Conservation (phyloP, 1,284 basidiomycete species). For the Leccinum subrobustum region DNA sequence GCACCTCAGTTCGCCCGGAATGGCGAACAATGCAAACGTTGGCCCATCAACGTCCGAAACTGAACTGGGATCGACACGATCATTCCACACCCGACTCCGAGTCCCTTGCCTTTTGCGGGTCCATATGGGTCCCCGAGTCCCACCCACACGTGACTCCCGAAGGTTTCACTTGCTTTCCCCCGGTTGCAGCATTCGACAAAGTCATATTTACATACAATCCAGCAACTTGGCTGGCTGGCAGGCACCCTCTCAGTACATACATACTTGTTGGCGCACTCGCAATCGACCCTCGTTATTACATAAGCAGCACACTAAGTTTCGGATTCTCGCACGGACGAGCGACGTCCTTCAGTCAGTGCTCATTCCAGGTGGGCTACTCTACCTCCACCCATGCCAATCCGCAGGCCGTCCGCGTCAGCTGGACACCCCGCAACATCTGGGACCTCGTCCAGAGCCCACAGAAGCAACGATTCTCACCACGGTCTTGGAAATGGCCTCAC, state of each 20-base stretch:
- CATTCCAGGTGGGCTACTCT: conserved; percentile 14
- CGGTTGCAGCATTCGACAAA: neutral
- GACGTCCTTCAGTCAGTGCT: neutral
- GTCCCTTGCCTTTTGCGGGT: conserved; percentile 35
- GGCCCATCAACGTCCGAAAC: conserved; percentile 5
- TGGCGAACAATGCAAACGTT: conserved; percentile 29
- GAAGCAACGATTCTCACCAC: conserved; percentile 51
- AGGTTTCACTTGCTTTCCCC: neutral
- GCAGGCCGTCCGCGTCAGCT: conserved; percentile 48
- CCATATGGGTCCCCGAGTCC: conserved; percentile 34
- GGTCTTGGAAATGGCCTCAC: conserved; percentile 37
- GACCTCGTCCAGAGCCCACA: conserved; percentile 39
- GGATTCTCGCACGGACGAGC: conserved; percentile 25
- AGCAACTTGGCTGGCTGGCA: neutral
- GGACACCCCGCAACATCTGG: conserved; percentile 31
- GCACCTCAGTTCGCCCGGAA: conserved; percentile 29
- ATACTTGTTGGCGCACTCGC: neutral
- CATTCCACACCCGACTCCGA: conserved; percentile 1
- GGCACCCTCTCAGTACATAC: neutral
- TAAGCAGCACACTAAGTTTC: conserved; percentile 19
- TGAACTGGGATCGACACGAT: conserved; percentile 24
- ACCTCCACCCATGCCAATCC: conserved; percentile 38
- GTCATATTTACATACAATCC: neutral
- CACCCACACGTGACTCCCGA: conserved; percentile 21
- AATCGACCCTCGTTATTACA: conserved; percentile 19